phyloP scores from a whole-genome alignment of 768 basidiomycete species.

The Nidularia pulvinata region DNA sequence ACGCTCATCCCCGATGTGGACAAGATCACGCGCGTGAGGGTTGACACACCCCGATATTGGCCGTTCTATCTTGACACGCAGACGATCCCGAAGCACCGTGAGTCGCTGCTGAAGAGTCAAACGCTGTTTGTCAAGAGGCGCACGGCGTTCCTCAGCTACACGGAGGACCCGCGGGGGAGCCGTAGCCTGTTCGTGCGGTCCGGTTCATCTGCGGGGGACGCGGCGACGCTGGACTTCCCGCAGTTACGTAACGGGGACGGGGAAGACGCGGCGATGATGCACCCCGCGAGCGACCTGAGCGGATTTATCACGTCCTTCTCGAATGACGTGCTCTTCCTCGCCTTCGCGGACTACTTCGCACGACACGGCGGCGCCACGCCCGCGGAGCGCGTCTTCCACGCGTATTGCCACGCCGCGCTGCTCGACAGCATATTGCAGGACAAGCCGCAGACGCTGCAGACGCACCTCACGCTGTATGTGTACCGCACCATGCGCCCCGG shows the following conservation, averaged over 20 bases:
- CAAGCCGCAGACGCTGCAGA: conserved; percentile 77
- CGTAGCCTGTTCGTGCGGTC: conserved; percentile 89
- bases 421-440: conserved; percentile 92
- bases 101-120: conserved; percentile 69
- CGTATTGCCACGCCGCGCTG: conserved; percentile 74
- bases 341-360: conserved; percentile 81
- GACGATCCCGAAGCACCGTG: conserved; percentile 64
- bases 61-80: conserved; percentile 85
- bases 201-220: conserved; percentile 81
- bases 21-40: conserved; percentile 76
- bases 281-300: conserved; percentile 73
- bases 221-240: conserved; percentile 86
- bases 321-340: conserved; percentile 75
- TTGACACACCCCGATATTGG: conserved; percentile 97
- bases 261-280: conserved; percentile 38
- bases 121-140: conserved; percentile 92
- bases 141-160: conserved; percentile 91
- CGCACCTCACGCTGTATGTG: conserved; percentile 71
- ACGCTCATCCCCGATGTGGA: conserved; percentile 92
- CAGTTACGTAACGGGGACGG: conserved; percentile 48
- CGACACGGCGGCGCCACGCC: conserved; percentile 58
- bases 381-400: conserved; percentile 61
- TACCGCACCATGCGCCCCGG: conserved; percentile 61
- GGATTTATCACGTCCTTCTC: conserved; percentile 90
- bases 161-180: conserved; percentile 92